Evolutionary conservation across 208 protist genomes (phyloP).

Genomic region (Balamuthia mandrillaris): DNA sequence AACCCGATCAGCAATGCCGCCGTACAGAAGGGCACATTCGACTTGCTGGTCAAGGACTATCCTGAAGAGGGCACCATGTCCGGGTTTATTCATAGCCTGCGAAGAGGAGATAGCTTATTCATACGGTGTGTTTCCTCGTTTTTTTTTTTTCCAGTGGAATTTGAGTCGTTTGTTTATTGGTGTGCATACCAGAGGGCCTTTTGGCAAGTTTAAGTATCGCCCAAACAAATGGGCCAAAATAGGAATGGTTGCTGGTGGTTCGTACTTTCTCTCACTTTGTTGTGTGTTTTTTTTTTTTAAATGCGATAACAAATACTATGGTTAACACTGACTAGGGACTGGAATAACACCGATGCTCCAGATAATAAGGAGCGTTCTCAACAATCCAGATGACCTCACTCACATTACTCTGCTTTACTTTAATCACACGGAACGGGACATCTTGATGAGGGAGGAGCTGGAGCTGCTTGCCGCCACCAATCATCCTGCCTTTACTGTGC

Average conservation of each 20-base stretch:
- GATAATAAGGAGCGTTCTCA: slow-evolving; percentile 78
- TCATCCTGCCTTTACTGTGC: slow-evolving; percentile 85
- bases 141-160: no score
- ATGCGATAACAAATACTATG: no score
- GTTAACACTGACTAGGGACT: no score
- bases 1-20: not conserved
- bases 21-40: not conserved
- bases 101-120: no score
- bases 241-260: slow-evolving; percentile 79
- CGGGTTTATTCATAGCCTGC: no score
- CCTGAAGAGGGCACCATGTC: no score
- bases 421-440: slow-evolving; percentile 83
- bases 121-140: no score
- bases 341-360: slow-evolving; percentile 89
- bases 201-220: slow-evolving; percentile 81
- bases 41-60: slow-evolving; percentile 21
- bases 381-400: slow-evolving; percentile 78
- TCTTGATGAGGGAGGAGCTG: slow-evolving; percentile 84
- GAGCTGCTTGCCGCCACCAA: slow-evolving; percentile 84
- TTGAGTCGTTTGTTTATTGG: no score
- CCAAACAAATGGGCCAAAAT: slow-evolving; percentile 84
- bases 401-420: slow-evolving; percentile 83
- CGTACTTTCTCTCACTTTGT: no score
- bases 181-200: slow-evolving; percentile 87
- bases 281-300: no score